phyloP scores from a whole-genome alignment of 768 basidiomycete species.

The Lactarius evosmus region DNA sequence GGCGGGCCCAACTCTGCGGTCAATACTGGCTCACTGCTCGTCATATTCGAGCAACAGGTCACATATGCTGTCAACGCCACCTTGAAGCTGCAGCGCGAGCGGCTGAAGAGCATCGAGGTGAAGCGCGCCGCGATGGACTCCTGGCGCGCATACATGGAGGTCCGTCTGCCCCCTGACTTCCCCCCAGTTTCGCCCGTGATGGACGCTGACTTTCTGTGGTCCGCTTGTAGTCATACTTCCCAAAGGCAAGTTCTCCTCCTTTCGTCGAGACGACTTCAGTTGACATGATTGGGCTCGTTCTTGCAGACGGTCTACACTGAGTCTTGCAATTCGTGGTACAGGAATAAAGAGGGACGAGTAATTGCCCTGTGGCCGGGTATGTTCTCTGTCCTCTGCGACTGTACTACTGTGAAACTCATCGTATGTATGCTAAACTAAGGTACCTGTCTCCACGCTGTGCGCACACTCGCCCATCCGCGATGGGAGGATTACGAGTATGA shows the following conservation, averaged over 20 bases:
- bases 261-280: no score
- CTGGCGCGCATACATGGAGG: constrained; percentile 57
- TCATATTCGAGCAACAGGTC: constrained; percentile 53
- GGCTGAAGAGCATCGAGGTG: no score
- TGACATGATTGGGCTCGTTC: no score
- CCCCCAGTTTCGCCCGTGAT: not conserved
- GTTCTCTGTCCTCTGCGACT: constrained; percentile 17
- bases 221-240: constrained; percentile 45
- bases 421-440: no score
- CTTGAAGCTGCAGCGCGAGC: constrained; percentile 59
- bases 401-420: no score
- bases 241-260: no score
- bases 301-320: constrained; percentile 57
- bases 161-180: constrained; percentile 40
- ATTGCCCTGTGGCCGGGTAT: constrained; percentile 59
- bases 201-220: not conserved
- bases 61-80: constrained; percentile 55
- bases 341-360: constrained; percentile 55
- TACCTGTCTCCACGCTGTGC: no score
- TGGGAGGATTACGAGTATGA: constrained; percentile 66
- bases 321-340: constrained; percentile 64
- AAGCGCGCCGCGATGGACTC: constrained; percentile 60
- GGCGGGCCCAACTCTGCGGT: no score
- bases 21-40: constrained; percentile 35
- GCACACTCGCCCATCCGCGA: constrained; percentile 50